These are phyloP conservation scores for Cornus florida DNA, from an alignment of 148 eudicot species.

Conservation along the genomic window DNA sequence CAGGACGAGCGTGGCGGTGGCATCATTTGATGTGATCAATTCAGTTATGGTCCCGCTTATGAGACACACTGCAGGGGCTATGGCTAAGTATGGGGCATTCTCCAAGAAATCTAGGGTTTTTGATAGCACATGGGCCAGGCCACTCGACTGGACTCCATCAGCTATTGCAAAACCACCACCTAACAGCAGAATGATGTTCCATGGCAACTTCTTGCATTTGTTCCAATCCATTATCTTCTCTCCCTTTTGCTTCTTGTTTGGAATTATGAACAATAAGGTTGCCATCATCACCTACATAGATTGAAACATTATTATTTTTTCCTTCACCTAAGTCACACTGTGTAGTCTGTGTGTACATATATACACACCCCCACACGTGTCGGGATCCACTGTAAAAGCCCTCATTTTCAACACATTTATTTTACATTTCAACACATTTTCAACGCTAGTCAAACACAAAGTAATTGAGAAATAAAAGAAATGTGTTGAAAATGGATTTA, in stretches of 20 bases:
- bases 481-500: too few relatives aligned
- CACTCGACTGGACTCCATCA: conserved; percentile 82
- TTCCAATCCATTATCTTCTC: conserved; percentile 97
- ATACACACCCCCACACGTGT: too few relatives aligned
- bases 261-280: conserved; percentile 83
- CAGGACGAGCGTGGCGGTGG: conserved; percentile 68
- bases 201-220: conserved; percentile 90
- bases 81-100: conserved; percentile 62
- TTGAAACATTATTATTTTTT: not conserved
- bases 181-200: conserved; percentile 72
- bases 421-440: too few relatives aligned
- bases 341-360: too few relatives aligned
- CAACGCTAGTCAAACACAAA: too few relatives aligned
- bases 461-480: too few relatives aligned
- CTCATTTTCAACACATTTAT: too few relatives aligned
- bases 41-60: conserved; percentile 66
- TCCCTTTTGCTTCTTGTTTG: conserved; percentile 67
- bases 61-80: conserved; percentile 69
- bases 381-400: too few relatives aligned
- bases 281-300: conserved; percentile 76
- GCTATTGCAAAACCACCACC: conserved; percentile 97
- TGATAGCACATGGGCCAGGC: conserved; percentile 69
- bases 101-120: conserved; percentile 55
- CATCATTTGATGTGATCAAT: conserved; percentile 75
- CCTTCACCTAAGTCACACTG: not conserved